Evolutionary conservation across 805 yeast genomes (phyloP).

Genomic region (Debaryomyces castellii): DNA sequence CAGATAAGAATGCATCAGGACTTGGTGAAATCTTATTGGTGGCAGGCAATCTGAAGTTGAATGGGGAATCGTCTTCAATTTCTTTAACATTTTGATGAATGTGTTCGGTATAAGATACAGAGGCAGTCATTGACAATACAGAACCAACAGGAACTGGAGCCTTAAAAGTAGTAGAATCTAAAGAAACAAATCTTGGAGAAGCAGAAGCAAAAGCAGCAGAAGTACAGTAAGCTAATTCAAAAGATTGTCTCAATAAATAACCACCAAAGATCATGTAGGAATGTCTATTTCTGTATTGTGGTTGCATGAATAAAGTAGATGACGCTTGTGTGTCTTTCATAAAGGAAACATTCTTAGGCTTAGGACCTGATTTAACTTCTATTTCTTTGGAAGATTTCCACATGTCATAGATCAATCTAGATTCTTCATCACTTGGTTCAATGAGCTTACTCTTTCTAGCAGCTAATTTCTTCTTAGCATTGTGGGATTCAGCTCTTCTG

Average conservation of each 20-base stretch:
- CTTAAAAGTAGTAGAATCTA: slow-evolving; percentile 88
- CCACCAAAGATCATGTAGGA: slow-evolving; percentile 96
- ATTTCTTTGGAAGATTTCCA: slow-evolving; percentile 49
- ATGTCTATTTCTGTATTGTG: slow-evolving; percentile 93
- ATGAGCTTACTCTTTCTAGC: slow-evolving; percentile 64
- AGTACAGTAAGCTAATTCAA: slow-evolving; percentile 90
- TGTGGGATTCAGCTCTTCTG: slow-evolving; percentile 85
- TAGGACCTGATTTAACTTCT: slow-evolving; percentile 30
- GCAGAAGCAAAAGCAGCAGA: slow-evolving; percentile 87
- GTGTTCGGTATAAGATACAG: slow-evolving; percentile 85
- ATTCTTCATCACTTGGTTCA: slow-evolving; percentile 69
- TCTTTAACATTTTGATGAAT: slow-evolving; percentile 42
- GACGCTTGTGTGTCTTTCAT: slow-evolving; percentile 72
- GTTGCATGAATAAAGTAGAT: slow-evolving; percentile 90
- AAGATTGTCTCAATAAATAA: slow-evolving; percentile 84
- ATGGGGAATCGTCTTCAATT: slow-evolving; percentile 30
- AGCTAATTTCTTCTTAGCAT: slow-evolving; percentile 77
- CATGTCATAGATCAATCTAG: slow-evolving; percentile 70
- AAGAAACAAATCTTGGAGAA: slow-evolving; percentile 83
- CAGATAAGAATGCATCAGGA: slow-evolving; percentile 59
- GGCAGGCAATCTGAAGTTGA: slow-evolving; percentile 54
- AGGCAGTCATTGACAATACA: slow-evolving; percentile 77
- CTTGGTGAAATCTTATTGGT: slow-evolving; percentile 54
- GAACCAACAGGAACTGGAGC: slow-evolving; percentile 97
- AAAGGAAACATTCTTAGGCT: slow-evolving; percentile 53